Evolutionary conservation across 306 rosid species (phyloP).

Genomic region (Mimosa bimucronata): DNA sequence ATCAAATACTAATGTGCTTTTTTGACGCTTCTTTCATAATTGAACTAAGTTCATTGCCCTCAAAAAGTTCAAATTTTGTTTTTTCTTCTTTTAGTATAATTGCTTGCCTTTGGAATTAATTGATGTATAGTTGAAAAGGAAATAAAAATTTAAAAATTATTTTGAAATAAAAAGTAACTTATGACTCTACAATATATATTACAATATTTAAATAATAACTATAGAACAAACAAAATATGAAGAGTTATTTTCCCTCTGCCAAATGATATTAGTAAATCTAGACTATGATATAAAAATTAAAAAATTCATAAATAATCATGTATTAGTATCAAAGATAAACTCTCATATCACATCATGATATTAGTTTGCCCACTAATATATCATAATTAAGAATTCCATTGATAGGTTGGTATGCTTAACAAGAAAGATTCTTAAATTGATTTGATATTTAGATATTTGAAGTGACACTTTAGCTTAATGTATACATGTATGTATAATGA

Average conservation of each 20-base stretch:
- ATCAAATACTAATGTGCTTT: constrained; percentile 41
- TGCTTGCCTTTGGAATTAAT: not conserved
- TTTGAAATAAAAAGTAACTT: not conserved
- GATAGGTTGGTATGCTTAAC: not conserved
- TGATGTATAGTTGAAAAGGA: not conserved
- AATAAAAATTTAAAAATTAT: not conserved
- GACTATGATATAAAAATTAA: not conserved
- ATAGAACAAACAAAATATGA: not conserved
- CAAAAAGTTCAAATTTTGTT: constrained; percentile 30
- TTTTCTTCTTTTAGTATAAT: not conserved
- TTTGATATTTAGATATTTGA: not conserved
- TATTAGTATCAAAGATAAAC: not conserved
- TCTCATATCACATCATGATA: not conserved
- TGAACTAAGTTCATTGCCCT: constrained; percentile 38
- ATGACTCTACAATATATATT: not conserved
- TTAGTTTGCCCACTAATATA: not conserved
- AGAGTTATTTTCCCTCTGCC: not conserved
- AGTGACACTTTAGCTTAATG: not conserved
- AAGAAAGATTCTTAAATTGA: not conserved
- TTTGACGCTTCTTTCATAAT: constrained; percentile 37
- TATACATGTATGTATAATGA: not conserved
- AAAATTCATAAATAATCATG: not conserved
- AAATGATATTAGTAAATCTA: not conserved
- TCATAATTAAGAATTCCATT: not conserved
- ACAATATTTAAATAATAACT: not conserved